phyloP scores from a whole-genome alignment of 2,329 filamentous ascomycete genomes.

The Leptosphaerulina australis region DNA sequence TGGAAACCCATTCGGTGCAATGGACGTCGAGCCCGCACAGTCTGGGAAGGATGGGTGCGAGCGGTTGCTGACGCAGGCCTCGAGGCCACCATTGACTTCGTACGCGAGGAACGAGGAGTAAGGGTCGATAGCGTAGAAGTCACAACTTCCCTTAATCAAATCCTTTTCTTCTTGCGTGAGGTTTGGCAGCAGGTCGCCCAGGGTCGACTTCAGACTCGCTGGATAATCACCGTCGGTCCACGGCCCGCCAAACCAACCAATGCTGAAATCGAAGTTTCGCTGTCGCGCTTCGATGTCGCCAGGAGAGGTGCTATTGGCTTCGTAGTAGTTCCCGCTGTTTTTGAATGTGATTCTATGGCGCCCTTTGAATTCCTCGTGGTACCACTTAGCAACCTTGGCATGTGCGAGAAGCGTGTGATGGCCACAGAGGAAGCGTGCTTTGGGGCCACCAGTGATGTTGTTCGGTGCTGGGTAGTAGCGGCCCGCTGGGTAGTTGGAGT shows the following conservation, averaged over 20 bases:
- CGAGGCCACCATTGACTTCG: constrained; percentile 41
- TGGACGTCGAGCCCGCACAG: constrained; percentile 46
- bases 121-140: constrained; percentile 53
- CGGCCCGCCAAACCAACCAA: constrained; percentile 56
- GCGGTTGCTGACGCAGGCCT: constrained; percentile 51
- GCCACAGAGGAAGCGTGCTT: constrained; percentile 53
- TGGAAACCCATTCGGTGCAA: constrained; percentile 52
- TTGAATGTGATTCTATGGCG: constrained; percentile 52
- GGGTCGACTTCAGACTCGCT: constrained; percentile 47
- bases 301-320: constrained; percentile 46
- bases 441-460: constrained; percentile 48
- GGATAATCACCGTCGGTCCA: constrained; percentile 56
- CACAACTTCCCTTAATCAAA: constrained; percentile 52
- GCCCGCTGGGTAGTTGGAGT: constrained; percentile 52
- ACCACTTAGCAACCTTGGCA: constrained; percentile 54
- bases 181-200: constrained; percentile 49
- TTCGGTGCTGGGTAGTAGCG: constrained; percentile 55
- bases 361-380: constrained; percentile 54
- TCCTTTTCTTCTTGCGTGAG: constrained; percentile 50
- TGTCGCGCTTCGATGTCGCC: constrained; percentile 48
- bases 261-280: constrained; percentile 51
- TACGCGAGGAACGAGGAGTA: constrained; percentile 43
- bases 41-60: constrained; percentile 51
- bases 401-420: constrained; percentile 54
- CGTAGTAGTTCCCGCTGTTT: constrained; percentile 52